Base-by-base conservation (phyloP, 108 stramenopile genomes). In the Nitzschia palea region DNA sequence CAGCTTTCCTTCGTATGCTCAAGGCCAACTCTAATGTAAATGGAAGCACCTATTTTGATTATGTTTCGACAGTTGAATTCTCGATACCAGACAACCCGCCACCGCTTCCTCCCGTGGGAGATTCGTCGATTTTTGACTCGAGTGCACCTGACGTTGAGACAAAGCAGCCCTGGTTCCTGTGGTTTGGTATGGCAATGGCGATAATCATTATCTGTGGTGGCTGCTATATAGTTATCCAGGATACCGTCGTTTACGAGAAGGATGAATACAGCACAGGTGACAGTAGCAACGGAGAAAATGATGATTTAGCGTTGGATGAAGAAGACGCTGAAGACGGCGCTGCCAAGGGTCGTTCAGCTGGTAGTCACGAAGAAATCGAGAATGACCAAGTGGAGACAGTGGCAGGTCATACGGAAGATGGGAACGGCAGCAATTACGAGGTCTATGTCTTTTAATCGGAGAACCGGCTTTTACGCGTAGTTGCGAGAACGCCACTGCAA, bases 121-220 rank as follows among this genome's bases (percentile, higher is more conserved):
- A 76, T 44, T 34, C 1, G 26, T 73, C 65, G 4, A 37, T 73
- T 26, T 56, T 51, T 44, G 71, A 73, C 44, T 28, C 28, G 10
- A 34, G 15, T 3, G 37, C 73, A 20, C 50, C 65, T 28, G 18
- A 27, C 23, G 59, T 45, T 18, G 32, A 43, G 1, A 53, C 33
- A 3, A 34, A 42, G 15, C 58, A 55, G 17, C 73, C 73, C 30
- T 74, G 73, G 73, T 67, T 43, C 52, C 43, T 74, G 20, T 74
- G 51, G 50, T 61, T 74, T 43, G 73, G 60, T 27, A 17, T 62
- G 17, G 26, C 28, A 17, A 12, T 68, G 2, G 63, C 55, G 3
- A 47, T 45, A 32, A 2, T 22, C 4, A 44, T 55, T 10, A 6
- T 76, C 9, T 42, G 37, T 26, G 25, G 37, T 23, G 36, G 51